These are phyloP conservation scores for Trametes punicea DNA, from an alignment of 768 basidiomycete genomes.

Conservation along the genomic window DNA sequence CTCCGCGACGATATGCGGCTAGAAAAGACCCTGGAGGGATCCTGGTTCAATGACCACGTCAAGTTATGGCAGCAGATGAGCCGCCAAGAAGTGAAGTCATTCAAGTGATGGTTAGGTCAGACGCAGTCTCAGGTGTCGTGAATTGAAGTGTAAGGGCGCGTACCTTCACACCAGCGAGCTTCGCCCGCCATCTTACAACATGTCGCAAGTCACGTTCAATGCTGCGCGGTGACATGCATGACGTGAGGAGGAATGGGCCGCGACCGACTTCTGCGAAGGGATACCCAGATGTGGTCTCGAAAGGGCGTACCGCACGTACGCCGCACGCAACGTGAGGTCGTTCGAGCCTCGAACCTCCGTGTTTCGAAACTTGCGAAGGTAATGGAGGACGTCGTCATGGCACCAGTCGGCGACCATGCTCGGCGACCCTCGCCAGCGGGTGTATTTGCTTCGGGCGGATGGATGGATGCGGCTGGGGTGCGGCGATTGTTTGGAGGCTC, in stretches of 20 bases:
- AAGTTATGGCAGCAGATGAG: not conserved
- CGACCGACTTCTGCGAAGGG: not conserved
- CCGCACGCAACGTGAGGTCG: no score
- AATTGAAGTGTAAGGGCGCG: not conserved
- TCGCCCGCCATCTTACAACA: not conserved
- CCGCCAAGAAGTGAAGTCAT: not conserved
- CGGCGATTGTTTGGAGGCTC: slow-evolving; percentile 7
- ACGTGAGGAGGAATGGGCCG: not conserved
- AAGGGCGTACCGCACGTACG: no score
- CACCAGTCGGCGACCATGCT: not conserved
- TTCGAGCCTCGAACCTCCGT: no score
- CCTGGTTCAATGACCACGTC: not conserved
- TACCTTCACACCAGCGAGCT: not conserved
- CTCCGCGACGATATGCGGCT: slow-evolving; percentile 10
- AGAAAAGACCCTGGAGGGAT: no score
- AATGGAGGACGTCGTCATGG: slow-evolving; percentile 3
- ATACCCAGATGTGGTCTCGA: not conserved
- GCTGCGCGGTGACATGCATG: not conserved
- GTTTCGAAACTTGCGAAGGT: slow-evolving; percentile 1
- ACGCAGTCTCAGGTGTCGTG: not conserved
- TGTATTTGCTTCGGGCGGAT: not conserved
- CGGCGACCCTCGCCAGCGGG: not conserved
- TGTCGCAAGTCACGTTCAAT: no score
- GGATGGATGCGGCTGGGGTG: not conserved
- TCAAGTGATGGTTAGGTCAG: not conserved